These are phyloP conservation scores for Eutypella sp. DNA, from an alignment of 2,329 filamentous ascomycete species.

Conservation along the genomic window DNA sequence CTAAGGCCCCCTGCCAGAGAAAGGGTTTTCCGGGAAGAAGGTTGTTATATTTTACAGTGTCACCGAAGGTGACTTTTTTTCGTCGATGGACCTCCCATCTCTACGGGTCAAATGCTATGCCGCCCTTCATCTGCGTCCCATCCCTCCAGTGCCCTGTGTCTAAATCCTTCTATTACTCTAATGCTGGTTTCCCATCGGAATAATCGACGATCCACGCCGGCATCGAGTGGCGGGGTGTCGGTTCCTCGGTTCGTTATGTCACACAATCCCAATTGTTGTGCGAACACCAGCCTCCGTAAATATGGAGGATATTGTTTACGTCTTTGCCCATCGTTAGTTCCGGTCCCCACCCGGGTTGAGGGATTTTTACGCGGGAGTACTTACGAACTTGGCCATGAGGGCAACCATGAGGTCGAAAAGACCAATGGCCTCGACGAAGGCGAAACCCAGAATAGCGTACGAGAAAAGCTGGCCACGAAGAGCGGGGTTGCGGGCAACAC, in stretches of 20 bases:
- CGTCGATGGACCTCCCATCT: slow-evolving; percentile 20
- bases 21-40: slow-evolving; percentile 8
- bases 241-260: slow-evolving; percentile 19
- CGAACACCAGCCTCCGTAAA: slow-evolving; percentile 24
- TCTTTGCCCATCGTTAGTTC: slow-evolving; percentile 18
- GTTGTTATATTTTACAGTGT: slow-evolving; percentile 20
- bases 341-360: neutral
- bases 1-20: neutral
- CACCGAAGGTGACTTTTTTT: slow-evolving; percentile 9
- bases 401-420: slow-evolving; percentile 88
- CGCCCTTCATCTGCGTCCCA: slow-evolving; percentile 17
- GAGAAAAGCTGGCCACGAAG: slow-evolving; percentile 95
- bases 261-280: slow-evolving; percentile 24
- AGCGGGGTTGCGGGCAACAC: slow-evolving; percentile 89
- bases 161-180: slow-evolving; percentile 31
- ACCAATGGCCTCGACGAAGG: slow-evolving; percentile 90
- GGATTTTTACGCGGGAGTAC: slow-evolving; percentile 28
- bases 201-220: slow-evolving; percentile 17
- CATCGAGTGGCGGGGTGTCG: slow-evolving; percentile 15
- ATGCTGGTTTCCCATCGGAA: slow-evolving; percentile 28
- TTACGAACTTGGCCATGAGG: slow-evolving; percentile 87
- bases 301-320: slow-evolving; percentile 27
- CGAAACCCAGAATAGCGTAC: slow-evolving; percentile 92
- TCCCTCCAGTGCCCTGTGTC: slow-evolving; percentile 19
- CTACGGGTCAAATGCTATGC: slow-evolving; percentile 27